Base-by-base conservation (phyloP, 805 yeast genomes). In the Wickerhamiella cacticola region DNA sequence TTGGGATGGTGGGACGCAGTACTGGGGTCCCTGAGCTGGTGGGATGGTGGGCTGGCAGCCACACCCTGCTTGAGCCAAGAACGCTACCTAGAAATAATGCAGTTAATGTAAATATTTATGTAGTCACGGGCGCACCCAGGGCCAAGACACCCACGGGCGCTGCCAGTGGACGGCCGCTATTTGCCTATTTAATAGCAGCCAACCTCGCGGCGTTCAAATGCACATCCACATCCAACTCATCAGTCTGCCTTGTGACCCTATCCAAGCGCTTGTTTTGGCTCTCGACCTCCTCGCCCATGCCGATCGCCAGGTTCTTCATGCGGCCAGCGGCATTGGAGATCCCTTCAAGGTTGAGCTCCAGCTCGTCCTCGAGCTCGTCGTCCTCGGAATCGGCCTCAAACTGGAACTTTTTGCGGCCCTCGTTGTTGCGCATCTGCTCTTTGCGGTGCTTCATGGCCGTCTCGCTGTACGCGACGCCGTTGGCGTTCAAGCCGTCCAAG, bases 321-420 rank as follows among this genome's bases (percentile, higher is more conserved):
- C 87, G 77, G 48, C 72, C 72, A 26, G 94, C 76, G 50, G 80
- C 75, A 35, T 71, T 72, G 10, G 75, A 73, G 43, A 92, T 82
- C 61, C 81, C 85, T 57, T 83, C 88, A 63, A 89, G 68, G 59
- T 92, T 92, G 53, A 74, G 67, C 47, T 87, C 88, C 55, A 87
- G 76, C 63, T 88, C 95, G 53, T 80, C 75, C 61, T 89, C 97
- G 76, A 86, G 76, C 55, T 80, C 92, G 57, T 87, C 95, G 63
- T 92, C 97, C 62, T 89, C 96, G 44, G 79, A 78, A 64, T 89
- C 96, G 43, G 82, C 82, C 60, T 86, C 96, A 47, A 55, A 55
- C 48, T 56, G 58, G 50, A 59, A 62, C 57, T 60, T 60, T 41
- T 55, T 57, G 24, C 66, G 64, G 40, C 54, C 57, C 35, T 58